Percentiles rank a stretch among this genome's conserved stretches.
Conservation (phyloP, 345 rosid species). For the Syzygium oleosum region DNA sequence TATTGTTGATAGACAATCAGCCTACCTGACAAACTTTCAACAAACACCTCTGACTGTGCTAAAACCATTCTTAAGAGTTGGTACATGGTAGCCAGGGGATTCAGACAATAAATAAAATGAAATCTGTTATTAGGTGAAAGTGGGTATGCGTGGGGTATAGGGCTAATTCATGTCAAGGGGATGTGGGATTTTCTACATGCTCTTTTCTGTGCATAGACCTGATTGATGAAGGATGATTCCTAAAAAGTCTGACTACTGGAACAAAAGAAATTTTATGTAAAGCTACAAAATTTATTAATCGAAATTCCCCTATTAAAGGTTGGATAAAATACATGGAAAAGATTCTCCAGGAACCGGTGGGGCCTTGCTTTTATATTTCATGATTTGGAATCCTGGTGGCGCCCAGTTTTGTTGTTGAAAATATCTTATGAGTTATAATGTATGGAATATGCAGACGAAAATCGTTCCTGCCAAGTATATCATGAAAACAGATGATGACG, state of each 20-base stretch:
- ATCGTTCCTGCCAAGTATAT: constrained; percentile 71
- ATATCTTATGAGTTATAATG: neutral
- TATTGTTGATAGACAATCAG: neutral
- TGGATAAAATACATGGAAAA: neutral
- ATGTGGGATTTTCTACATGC: neutral
- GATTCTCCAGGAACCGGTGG: neutral
- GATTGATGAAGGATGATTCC: neutral
- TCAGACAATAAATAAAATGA: neutral
- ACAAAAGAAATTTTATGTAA: neutral
- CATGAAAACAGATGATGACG: constrained; percentile 97
- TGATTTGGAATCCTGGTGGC: neutral
- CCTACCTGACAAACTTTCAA: neutral
- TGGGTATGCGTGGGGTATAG: neutral
- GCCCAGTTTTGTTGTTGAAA: neutral
- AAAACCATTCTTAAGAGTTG: neutral
- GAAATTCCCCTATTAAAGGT: neutral
- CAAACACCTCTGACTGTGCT: neutral
- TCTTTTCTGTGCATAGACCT: neutral
- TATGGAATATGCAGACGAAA: constrained; percentile 50
- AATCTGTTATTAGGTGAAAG: neutral
- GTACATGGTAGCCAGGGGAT: neutral
- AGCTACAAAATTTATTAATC: neutral
- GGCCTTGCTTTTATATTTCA: neutral
- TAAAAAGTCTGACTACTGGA: neutral
- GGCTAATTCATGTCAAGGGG: neutral